Percentiles rank a stretch among this genome's conserved stretches.
These are phyloP conservation scores for Psilocybe sp. DNA, from an alignment of 768 basidiomycete species.

Conservation along the genomic window DNA sequence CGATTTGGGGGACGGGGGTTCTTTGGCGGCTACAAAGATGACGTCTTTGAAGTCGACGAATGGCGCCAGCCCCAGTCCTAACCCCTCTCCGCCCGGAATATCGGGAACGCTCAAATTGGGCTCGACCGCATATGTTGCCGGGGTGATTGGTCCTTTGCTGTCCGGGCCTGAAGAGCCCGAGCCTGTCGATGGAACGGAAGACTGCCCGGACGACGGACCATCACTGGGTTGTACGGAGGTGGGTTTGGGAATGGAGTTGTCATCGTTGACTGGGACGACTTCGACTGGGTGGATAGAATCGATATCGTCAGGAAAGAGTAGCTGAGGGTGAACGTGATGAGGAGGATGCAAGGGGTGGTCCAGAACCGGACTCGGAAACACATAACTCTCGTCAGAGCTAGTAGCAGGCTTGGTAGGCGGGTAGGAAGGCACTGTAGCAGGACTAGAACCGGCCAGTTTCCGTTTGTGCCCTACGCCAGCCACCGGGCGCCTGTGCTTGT, in stretches of 20 bases:
- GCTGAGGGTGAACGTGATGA: conserved; percentile 1
- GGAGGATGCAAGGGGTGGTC: conserved; percentile 19
- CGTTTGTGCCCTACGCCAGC: neutral
- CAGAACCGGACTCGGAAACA: conserved; percentile 32
- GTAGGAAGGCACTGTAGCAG: neutral
- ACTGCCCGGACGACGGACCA: conserved; percentile 8
- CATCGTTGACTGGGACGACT: conserved; percentile 11
- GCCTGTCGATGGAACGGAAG: conserved; percentile 16
- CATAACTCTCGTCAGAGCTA: conserved; percentile 32
- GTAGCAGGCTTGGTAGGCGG: neutral
- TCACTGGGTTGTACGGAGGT: too few relatives aligned
- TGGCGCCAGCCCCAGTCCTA: conserved; percentile 23
- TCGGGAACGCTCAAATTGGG: conserved; percentile 42
- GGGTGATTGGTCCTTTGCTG: conserved; percentile 50
- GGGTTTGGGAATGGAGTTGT: conserved; percentile 7
- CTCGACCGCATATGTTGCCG: conserved; percentile 38
- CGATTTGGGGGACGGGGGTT: conserved; percentile 2
- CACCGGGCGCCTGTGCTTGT: neutral
- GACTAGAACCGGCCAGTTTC: neutral
- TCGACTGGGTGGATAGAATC: neutral
- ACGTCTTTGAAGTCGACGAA: neutral
- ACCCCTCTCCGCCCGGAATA: conserved; percentile 34
- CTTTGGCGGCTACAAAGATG: neutral
- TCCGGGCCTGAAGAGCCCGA: conserved; percentile 29
- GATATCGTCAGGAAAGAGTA: neutral